Base-by-base conservation (phyloP, 2,329 filamentous ascomycete genomes). In the Monilinia aucupariae region DNA sequence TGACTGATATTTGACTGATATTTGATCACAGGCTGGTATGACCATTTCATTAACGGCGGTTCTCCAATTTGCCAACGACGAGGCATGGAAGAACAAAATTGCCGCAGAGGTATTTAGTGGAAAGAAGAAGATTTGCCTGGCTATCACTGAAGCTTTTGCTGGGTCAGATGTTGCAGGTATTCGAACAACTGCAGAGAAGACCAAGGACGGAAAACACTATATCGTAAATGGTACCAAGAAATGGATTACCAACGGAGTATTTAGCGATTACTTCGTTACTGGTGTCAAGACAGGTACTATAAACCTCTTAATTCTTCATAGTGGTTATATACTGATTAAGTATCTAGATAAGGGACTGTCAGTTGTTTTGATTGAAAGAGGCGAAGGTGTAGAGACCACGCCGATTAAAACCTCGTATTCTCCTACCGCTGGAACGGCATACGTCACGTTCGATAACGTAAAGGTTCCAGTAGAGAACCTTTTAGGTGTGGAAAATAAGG, bases 91-190 rank as follows among this genome's bases (percentile, higher is more conserved):
- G 76, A 81, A 86, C 69, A 81, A 80, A 60, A 81, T 96, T 53
- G 83, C 86, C 41, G 80, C 85, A 43, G 89, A 94, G 70, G 87
- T 91, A 52, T 82, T 96, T 68, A 84, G 82, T 52, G 91, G 91
- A 65, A 85, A 86, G 81, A 94, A 94, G 84, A 92, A 92, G 81
- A 91, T 94, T 73, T 93, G 88, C 72, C 80, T 96, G 3, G 91
- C 91, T 60, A 91, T 96, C 72, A 94, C 91, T 1, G 91, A 96
- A 76, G 91, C 91, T 0, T 94, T 96, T 76, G 91, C 91, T 20
- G 91, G 91, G 17, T 88, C 84, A 45, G 91, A 96, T 74, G 91
- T 96, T 5, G 89, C 91, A 17, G 86, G 89, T 20, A 79, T 96
- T 45, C 82, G 88, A 66, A 94, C 91, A 0, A 94, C 90, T 0